Conservation (phyloP, 1,284 basidiomycete genomes). For the Bondarzewia mesenterica region DNA sequence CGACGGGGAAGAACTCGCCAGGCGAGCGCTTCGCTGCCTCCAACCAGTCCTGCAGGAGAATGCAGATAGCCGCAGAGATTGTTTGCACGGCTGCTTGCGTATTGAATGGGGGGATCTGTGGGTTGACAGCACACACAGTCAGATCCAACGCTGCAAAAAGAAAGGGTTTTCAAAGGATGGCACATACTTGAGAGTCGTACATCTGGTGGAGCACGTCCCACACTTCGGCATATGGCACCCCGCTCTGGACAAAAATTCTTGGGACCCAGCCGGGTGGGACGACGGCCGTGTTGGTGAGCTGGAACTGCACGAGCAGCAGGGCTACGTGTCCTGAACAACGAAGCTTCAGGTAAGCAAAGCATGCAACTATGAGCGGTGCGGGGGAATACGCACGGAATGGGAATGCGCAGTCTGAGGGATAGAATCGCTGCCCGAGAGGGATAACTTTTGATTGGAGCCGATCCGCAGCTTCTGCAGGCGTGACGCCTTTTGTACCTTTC, state of each 20-base stretch:
- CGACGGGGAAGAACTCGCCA: slow-evolving; percentile 62
- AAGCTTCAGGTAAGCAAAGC: not conserved
- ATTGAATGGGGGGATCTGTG: slow-evolving; percentile 77
- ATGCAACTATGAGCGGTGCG: no score
- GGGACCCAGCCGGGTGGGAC: slow-evolving; percentile 75
- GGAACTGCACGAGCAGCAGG: slow-evolving; percentile 62
- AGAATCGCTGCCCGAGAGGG: slow-evolving; percentile 76
- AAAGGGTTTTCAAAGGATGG: no score
- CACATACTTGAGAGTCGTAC: slow-evolving; percentile 75
- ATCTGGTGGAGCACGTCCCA: slow-evolving; percentile 84
- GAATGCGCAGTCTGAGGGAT: slow-evolving; percentile 87
- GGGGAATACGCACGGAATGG: slow-evolving; percentile 75
- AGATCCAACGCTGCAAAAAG: not conserved
- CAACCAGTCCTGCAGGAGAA: slow-evolving; percentile 70
- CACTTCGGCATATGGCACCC: slow-evolving; percentile 67
- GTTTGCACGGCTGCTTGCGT: slow-evolving; percentile 68
- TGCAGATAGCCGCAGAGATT: slow-evolving; percentile 71
- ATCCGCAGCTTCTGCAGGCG: slow-evolving; percentile 48
- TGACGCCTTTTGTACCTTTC: slow-evolving; percentile 41
- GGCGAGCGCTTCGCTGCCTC: slow-evolving; percentile 64
- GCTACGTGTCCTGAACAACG: slow-evolving; percentile 52
- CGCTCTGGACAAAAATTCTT: slow-evolving; percentile 67
- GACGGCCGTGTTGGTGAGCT: slow-evolving; percentile 49
- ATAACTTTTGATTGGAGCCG: slow-evolving; percentile 56
- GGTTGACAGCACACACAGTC: not conserved